phyloP scores from a whole-genome alignment of 1,139 yeast genomes.

The Geotrichum citri-aurantii region DNA sequence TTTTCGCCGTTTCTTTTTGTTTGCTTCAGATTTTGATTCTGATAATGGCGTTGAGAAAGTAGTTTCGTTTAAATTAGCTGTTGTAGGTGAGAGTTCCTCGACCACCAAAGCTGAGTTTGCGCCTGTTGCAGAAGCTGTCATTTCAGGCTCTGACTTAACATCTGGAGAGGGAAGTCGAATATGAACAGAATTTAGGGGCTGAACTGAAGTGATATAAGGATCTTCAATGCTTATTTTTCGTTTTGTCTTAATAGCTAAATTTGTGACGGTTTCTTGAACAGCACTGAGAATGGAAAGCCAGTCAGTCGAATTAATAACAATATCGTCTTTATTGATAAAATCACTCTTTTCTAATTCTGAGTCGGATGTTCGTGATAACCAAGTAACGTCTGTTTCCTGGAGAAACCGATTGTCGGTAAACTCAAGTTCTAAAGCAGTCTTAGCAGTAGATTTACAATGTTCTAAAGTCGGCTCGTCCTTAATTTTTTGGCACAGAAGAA shows the following conservation, averaged over 20 bases:
- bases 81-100: neutral
- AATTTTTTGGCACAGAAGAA: slow-evolving; percentile 8
- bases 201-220: slow-evolving; percentile 24
- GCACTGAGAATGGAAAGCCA: slow-evolving; percentile 28
- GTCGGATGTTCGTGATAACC: slow-evolving; percentile 9
- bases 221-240: slow-evolving; percentile 24
- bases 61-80: neutral
- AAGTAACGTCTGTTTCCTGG: slow-evolving; percentile 3
- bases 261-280: slow-evolving; percentile 24
- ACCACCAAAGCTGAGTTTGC: neutral
- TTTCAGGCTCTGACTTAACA: neutral
- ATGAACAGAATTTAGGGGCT: slow-evolving; percentile 24
- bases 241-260: slow-evolving; percentile 21
- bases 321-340: slow-evolving; percentile 3
- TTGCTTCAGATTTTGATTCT: neutral
- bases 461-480: slow-evolving; percentile 43
- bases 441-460: slow-evolving; percentile 1
- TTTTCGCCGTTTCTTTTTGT: slow-evolving; percentile 8
- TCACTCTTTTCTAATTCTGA: slow-evolving; percentile 1
- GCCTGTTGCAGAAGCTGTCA: neutral
- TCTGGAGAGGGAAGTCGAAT: slow-evolving; percentile 26
- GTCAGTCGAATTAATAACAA: slow-evolving; percentile 26
- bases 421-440: slow-evolving; percentile 2
- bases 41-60: neutral
- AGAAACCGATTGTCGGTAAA: slow-evolving; percentile 5